Conservation (phyloP, 345 rosid species). For the Boechera divaricarpa region DNA sequence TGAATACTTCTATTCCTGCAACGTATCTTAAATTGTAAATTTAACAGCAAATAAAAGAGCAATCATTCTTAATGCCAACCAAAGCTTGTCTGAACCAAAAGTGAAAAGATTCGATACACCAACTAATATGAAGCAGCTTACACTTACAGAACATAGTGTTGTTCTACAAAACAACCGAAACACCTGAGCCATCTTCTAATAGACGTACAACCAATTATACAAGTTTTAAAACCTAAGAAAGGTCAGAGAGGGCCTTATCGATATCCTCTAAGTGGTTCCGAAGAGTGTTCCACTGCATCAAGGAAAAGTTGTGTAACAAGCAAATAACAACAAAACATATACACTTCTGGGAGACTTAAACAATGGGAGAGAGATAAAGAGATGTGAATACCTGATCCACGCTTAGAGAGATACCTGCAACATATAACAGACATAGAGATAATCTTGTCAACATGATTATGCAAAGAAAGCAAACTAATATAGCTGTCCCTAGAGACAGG, state of each 20-base stretch:
- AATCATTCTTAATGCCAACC: slow-evolving; percentile 15
- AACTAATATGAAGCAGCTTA: slow-evolving; percentile 9
- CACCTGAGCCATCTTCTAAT: slow-evolving; percentile 16
- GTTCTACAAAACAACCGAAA: slow-evolving; percentile 14
- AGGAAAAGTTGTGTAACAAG: background rate
- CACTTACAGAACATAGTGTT: slow-evolving; percentile 9
- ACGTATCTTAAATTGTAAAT: slow-evolving; percentile 3
- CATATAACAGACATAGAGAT: background rate
- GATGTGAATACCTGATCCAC: slow-evolving; percentile 72
- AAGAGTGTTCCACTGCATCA: slow-evolving; percentile 70
- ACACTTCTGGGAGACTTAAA: background rate
- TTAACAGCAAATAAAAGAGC: too few species aligned
- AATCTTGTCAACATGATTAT: background rate
- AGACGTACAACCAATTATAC: slow-evolving; percentile 11
- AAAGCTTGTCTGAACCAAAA: slow-evolving; percentile 20
- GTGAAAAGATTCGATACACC: background rate
- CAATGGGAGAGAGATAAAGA: background rate
- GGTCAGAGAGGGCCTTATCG: slow-evolving; percentile 64
- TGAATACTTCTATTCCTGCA: too few species aligned
- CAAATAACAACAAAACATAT: background rate
- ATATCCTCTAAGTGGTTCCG: slow-evolving; percentile 63
- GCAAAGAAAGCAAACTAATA: background rate
- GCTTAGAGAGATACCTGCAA: slow-evolving; percentile 76
- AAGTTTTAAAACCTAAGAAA: slow-evolving; percentile 37
- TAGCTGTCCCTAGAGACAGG: background rate